These are phyloP conservation scores for Artemisia annua DNA, from an alignment of 129 eudicot genomes.

Conservation along the genomic window DNA sequence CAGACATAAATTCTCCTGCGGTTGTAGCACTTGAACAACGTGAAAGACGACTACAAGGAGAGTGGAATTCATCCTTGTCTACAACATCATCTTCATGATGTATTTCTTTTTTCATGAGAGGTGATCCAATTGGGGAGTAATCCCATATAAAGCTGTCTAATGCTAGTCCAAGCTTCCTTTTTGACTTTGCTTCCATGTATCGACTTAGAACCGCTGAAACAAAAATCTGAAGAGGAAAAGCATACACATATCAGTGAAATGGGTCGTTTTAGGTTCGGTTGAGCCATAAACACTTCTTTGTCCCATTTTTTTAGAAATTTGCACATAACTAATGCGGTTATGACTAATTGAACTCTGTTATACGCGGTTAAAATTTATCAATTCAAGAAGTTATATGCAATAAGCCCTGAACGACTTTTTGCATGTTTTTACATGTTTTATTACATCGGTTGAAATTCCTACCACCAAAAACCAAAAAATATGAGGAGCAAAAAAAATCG, in stretches of 20 bases:
- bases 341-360: background rate
- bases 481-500: background rate
- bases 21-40: conserved; percentile 53
- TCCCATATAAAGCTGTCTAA: conserved; percentile 52
- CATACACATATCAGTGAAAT: background rate
- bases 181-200: conserved; percentile 68
- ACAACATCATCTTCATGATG: conserved; percentile 30
- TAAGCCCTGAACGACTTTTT: background rate
- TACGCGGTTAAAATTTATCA: background rate
- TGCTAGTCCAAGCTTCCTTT: conserved; percentile 41
- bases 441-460: background rate
- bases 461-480: background rate
- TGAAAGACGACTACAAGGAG: conserved; percentile 53
- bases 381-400: background rate
- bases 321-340: background rate
- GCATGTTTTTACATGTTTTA: background rate
- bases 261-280: background rate
- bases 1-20: conserved; percentile 54
- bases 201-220: conserved; percentile 58
- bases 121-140: conserved; percentile 42
- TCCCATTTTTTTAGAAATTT: background rate
- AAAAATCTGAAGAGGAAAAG: conserved; percentile 38
- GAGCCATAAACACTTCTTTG: background rate
- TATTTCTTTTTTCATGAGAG: conserved; percentile 21
- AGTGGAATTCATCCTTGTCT: conserved; percentile 48